Percentiles rank a stretch among this genome's conserved stretches.
phyloP scores from a whole-genome alignment of 2,329 filamentous ascomycete genomes.

The Neobulgaria alba region DNA sequence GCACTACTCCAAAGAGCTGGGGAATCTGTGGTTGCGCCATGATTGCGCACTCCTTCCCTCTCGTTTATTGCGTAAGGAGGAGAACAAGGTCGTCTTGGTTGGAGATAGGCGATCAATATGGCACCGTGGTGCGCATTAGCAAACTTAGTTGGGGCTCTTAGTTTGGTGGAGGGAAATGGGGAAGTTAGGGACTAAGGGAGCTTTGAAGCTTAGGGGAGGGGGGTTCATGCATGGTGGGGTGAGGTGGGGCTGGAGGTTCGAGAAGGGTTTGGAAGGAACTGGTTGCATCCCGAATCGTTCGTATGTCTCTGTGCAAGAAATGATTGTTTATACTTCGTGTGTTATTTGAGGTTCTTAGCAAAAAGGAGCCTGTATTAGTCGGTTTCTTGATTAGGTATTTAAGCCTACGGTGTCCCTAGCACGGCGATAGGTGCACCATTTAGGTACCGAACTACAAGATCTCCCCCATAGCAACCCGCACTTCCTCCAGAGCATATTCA shows the following conservation, averaged over 20 bases:
- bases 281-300: too few relatives aligned
- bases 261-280: too few relatives aligned
- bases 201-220: not conserved
- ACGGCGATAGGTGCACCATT: too few relatives aligned
- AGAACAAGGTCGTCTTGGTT: slow-evolving; percentile 2
- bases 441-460: too few relatives aligned
- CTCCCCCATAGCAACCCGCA: too few relatives aligned
- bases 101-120: not conserved
- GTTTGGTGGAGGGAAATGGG: not conserved
- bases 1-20: slow-evolving; percentile 25
- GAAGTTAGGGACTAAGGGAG: not conserved
- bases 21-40: slow-evolving; percentile 15
- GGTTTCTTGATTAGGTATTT: too few relatives aligned
- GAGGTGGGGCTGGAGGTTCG: not conserved
- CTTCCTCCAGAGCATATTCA: too few relatives aligned
- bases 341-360: too few relatives aligned
- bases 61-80: not conserved
- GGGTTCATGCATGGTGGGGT: not conserved
- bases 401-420: too few relatives aligned
- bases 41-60: not conserved
- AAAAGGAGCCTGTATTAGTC: too few relatives aligned
- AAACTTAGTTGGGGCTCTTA: not conserved
- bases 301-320: too few relatives aligned
- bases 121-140: not conserved
- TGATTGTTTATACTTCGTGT: too few relatives aligned